Conservation (phyloP, 257 asterid species). For the Ballota nigra region DNA sequence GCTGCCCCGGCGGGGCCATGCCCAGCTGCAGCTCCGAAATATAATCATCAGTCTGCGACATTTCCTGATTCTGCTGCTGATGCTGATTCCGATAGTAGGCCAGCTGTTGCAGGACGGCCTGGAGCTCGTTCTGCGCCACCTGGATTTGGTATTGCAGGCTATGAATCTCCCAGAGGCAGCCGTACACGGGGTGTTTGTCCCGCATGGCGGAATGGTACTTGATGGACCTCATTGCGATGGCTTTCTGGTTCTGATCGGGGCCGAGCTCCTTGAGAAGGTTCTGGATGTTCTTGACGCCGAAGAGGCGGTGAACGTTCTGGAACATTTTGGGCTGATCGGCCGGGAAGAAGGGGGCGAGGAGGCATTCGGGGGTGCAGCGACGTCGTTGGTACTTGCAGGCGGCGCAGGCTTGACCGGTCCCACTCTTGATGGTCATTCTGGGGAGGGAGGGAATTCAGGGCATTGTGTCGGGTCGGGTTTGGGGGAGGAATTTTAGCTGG, state of each 20-base stretch:
- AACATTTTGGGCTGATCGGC: constrained; percentile 78
- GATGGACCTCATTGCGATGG: constrained; percentile 68
- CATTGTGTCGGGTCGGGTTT: too few relatives aligned
- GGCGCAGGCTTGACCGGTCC: constrained; percentile 92
- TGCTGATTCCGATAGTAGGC: constrained; percentile 46
- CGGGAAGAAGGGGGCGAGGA: constrained; percentile 81
- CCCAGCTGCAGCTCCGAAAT: constrained; percentile 64
- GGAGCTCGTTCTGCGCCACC: constrained; percentile 60
- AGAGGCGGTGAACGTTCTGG: constrained; percentile 69
- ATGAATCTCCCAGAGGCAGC: constrained; percentile 60
- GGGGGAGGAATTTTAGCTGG: too few relatives aligned
- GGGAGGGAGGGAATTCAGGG: not conserved
- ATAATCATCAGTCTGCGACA: constrained; percentile 39
- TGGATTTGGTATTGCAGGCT: constrained; percentile 48
- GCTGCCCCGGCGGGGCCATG: constrained; percentile 33
- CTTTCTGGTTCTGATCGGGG: constrained; percentile 54
- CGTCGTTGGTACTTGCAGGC: constrained; percentile 87
- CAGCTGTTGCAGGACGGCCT: constrained; percentile 59
- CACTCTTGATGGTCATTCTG: constrained; percentile 74
- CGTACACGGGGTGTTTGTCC: constrained; percentile 64
- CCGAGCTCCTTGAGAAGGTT: constrained; percentile 58
- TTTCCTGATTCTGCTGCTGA: constrained; percentile 32
- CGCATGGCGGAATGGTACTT: constrained; percentile 67
- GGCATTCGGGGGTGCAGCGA: constrained; percentile 72
- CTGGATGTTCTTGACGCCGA: constrained; percentile 74